Evolutionary conservation across 2,329 filamentous ascomycete species (phyloP).

Genomic region (Diaporthe citriasiana): DNA sequence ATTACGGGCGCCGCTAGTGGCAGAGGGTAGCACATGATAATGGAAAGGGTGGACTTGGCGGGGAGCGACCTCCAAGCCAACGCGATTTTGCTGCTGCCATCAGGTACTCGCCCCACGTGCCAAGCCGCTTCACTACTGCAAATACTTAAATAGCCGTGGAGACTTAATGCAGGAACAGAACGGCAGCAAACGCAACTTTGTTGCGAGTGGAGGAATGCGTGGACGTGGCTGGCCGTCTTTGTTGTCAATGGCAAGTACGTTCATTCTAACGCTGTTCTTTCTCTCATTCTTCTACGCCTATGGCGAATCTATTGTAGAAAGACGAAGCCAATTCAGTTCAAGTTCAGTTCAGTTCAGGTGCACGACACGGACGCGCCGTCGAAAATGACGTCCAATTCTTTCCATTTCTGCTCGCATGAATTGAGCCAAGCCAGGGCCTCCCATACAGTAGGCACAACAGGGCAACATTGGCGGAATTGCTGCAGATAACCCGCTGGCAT

Average conservation of each 20-base stretch:
- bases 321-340: constrained; percentile 3
- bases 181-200: too few species aligned
- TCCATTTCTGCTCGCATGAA: constrained; percentile 8
- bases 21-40: constrained; percentile 20
- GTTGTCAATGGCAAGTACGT: not conserved
- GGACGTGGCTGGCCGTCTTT: constrained; percentile 21
- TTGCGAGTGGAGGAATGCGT: too few species aligned
- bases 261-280: not conserved
- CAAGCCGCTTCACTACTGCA: not conserved
- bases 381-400: not conserved
- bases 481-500: not conserved
- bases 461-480: not conserved
- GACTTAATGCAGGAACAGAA: too few species aligned
- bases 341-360: not conserved
- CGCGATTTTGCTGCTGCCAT: fast-evolving
- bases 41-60: constrained; percentile 35
- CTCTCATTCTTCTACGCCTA: not conserved
- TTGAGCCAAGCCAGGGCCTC: constrained; percentile 20
- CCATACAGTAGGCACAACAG: not conserved
- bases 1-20: constrained; percentile 33
- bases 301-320: not conserved
- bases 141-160: too few species aligned
- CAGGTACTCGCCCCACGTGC: constrained; percentile 3
- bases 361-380: not conserved
- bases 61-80: not conserved